Evolutionary conservation across 345 rosid genomes (phyloP), one percentile per base, ranked within the genome.

Genomic region (Syzygium aromaticum): DNA sequence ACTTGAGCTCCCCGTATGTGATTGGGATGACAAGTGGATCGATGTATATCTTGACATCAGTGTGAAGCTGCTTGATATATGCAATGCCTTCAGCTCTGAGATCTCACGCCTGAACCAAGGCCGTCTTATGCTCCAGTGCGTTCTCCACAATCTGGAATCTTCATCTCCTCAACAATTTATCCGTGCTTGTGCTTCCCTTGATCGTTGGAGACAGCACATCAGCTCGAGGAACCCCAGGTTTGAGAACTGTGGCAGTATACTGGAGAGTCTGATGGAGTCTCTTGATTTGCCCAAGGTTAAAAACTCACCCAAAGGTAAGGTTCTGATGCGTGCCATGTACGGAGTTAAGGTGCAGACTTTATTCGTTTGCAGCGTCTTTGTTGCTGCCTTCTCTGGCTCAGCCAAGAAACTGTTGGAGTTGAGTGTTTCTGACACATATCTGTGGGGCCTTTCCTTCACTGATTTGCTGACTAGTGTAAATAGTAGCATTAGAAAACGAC

Each of bases 11-110:
- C 99, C 98, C 56, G 94, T 97, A 46, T 89, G 92, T 77, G 95
- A 94, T 86, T 97, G 99, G 99, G 98, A 96, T 63, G 98, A 94
- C 88, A 94, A 96, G 86, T 97, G 99, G 99, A 94, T 97, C 40
- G 98, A 95, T 88, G 94, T 96, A 51, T 97, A 97, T 92, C 89
- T 97, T 86, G 98, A 97, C 89, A 90, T 97, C 85, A 97, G 98
- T 40, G 96, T 94, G 88, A 97, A 94, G 91, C 85, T 97, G 89
- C 96, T 97, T 59, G 99, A 97, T 88, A 91, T 97, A 51, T 94
- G 97, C 89, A 94, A 89, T 87, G 96, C 93, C 15, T 94, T 95
- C 84, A 96, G 97, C 92, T 94, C 99, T 0, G 97, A 93, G 93
- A 92, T 97, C 77, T 85, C 96, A 5, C 89, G 94, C 67, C 93